Conservation (phyloP, 306 rosid species). For the Cucurbita maxima region DNA sequence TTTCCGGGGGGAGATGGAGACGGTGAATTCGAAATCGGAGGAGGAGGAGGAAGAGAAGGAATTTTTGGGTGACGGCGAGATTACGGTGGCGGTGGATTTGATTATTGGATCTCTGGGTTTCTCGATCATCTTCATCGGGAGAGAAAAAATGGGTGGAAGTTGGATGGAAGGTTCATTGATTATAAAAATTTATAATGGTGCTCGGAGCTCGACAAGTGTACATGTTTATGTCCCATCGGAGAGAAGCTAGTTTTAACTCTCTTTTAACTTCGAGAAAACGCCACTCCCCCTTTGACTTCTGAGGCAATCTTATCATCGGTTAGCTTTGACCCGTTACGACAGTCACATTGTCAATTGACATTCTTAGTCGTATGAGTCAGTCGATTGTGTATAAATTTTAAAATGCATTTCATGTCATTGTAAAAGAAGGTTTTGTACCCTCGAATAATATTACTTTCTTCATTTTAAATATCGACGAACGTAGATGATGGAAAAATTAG, state of each 20-base stretch:
- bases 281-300: no score
- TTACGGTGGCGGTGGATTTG: conserved; percentile 23
- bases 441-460: no score
- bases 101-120: not conserved
- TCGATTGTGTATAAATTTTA: no score
- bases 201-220: not conserved
- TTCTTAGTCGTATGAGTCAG: no score
- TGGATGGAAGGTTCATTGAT: not conserved
- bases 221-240: not conserved
- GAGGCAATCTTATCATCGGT: no score
- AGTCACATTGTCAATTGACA: no score
- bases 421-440: no score
- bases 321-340: no score
- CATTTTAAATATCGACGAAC: no score
- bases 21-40: conserved; percentile 47
- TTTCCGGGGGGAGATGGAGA: conserved; percentile 44
- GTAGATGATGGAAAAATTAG: no score
- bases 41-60: conserved; percentile 41
- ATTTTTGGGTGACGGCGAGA: conserved; percentile 35
- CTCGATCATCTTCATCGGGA: conserved; percentile 17
- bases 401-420: no score
- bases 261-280: not conserved
- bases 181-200: not conserved
- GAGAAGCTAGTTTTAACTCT: not conserved
- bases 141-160: not conserved